These are phyloP conservation scores for Pogostemon cablin DNA, from an alignment of 257 asterid genomes.

Conservation along the genomic window DNA sequence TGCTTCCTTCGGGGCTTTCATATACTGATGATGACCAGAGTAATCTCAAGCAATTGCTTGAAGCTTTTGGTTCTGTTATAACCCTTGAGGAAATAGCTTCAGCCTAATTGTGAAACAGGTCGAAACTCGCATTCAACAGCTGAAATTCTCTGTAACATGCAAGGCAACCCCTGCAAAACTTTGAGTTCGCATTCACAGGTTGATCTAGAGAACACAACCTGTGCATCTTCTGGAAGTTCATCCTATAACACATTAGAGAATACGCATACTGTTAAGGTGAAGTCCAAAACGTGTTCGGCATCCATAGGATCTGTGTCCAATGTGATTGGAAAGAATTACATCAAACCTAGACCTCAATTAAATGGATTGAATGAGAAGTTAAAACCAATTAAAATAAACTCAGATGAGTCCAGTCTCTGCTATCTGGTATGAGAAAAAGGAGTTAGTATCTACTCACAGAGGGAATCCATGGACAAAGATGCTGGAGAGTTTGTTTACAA, in stretches of 20 bases:
- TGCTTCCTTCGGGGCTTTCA: slow-evolving; percentile 42
- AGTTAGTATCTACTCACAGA: slow-evolving; percentile 30
- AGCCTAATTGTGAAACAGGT: slow-evolving; percentile 67
- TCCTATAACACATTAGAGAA: slow-evolving; percentile 37
- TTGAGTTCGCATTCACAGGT: slow-evolving; percentile 36
- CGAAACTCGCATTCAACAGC: slow-evolving; percentile 44
- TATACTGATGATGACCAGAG: slow-evolving; percentile 47
- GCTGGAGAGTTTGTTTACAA: slow-evolving; percentile 59
- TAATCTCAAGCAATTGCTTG: slow-evolving; percentile 63
- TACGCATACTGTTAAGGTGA: slow-evolving; percentile 32
- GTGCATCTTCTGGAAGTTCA: slow-evolving; percentile 37
- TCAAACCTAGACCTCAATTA: slow-evolving; percentile 42
- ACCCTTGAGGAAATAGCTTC: slow-evolving; percentile 77
- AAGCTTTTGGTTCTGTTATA: slow-evolving; percentile 64
- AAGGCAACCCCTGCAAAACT: slow-evolving; percentile 33
- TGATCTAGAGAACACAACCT: slow-evolving; percentile 21
- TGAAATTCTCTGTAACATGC: slow-evolving; percentile 47
- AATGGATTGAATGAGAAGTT: slow-evolving; percentile 37
- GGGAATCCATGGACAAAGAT: slow-evolving; percentile 49
- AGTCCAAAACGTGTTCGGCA: slow-evolving; percentile 53
- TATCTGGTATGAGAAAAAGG: slow-evolving; percentile 60
- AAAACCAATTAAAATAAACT: slow-evolving; percentile 60
- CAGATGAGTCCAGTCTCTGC: slow-evolving; percentile 58
- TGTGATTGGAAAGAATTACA: slow-evolving; percentile 66
- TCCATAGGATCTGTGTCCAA: slow-evolving; percentile 70